Evolutionary conservation across 1,284 basidiomycete species (phyloP).

Genomic region (Apiotrichum mycotoxinovorans): DNA sequence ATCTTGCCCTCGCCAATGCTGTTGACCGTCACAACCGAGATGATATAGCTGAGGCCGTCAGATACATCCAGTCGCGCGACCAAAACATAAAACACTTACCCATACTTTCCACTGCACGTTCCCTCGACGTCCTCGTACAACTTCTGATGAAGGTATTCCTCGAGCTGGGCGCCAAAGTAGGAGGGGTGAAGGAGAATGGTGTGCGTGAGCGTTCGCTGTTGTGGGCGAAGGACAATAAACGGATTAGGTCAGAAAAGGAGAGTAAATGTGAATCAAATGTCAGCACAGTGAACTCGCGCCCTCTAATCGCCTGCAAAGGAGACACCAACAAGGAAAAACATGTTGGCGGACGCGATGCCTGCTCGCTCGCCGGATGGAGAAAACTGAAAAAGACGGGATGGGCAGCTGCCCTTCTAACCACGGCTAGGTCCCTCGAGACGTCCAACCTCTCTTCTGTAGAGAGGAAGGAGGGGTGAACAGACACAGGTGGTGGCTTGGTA

Average conservation of each 20-base stretch:
- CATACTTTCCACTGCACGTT: slow-evolving; percentile 91
- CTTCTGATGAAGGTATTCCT: slow-evolving; percentile 86
- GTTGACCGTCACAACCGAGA: slow-evolving; percentile 84
- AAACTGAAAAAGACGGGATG: background rate
- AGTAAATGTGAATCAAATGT: slow-evolving; percentile 19
- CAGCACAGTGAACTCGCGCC: slow-evolving; percentile 23
- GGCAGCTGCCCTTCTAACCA: background rate
- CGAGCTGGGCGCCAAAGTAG: slow-evolving; percentile 94
- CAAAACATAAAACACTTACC: slow-evolving; percentile 46
- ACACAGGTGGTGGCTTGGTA: background rate
- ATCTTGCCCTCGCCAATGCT: slow-evolving; percentile 91
- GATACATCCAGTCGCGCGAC: background rate
- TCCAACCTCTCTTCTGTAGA: background rate
- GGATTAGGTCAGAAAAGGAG: background rate
- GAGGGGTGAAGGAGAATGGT: slow-evolving; percentile 95
- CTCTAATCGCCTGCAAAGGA: background rate
- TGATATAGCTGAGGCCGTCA: slow-evolving; percentile 69
- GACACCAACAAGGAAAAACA: slow-evolving; percentile 50
- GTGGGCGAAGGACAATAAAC: slow-evolving; percentile 5
- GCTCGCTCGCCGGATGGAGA: background rate
- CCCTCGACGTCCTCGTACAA: slow-evolving; percentile 96
- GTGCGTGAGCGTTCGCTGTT: slow-evolving; percentile 87
- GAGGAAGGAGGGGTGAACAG: background rate
- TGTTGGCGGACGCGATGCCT: slow-evolving; percentile 14
- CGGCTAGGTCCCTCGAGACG: background rate